A percentile compares a stretch with the other conserved stretches of the same genome.
Evolutionary conservation across 768 basidiomycete genomes (phyloP).

Genomic region (Mycena latifolia): DNA sequence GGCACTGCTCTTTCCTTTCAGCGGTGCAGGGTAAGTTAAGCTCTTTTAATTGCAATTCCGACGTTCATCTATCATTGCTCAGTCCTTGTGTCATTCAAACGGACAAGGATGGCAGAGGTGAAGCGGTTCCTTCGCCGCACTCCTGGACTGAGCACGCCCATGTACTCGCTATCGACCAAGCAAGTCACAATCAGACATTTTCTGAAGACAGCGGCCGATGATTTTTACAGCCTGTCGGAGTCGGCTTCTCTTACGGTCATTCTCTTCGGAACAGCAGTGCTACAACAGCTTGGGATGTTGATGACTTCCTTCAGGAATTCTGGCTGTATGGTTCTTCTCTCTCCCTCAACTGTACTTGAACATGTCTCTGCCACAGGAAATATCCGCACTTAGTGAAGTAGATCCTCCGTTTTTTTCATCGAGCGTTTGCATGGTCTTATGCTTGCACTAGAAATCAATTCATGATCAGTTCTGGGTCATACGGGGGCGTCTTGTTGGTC

Average conservation of each 20-base stretch:
- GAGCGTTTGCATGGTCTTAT: background rate
- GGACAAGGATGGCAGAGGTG: background rate
- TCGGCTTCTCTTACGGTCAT: slow-evolving; percentile 1
- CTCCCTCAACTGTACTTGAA: background rate
- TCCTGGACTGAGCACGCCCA: slow-evolving; percentile 9
- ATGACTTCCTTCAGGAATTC: slow-evolving; percentile 10
- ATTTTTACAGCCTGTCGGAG: slow-evolving; percentile 3
- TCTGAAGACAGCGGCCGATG: background rate
- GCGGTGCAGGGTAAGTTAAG: slow-evolving; percentile 1
- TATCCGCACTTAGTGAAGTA: slow-evolving; percentile 6
- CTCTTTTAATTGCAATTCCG: background rate
- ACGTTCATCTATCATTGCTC: background rate
- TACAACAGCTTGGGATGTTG: slow-evolving; percentile 15
- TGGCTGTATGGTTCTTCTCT: background rate
- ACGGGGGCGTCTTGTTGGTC: slow-evolving; percentile 3
- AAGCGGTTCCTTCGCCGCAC: slow-evolving; percentile 1
- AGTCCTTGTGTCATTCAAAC: slow-evolving; percentile 8
- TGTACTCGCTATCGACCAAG: slow-evolving; percentile 6
- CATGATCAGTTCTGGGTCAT: slow-evolving; percentile 12
- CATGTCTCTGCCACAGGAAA: background rate
- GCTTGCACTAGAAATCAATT: slow-evolving; percentile 4
- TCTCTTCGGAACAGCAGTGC: slow-evolving; percentile 9
- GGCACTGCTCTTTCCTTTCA: slow-evolving; percentile 8
- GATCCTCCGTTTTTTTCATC: background rate
- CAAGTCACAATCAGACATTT: background rate